Evolutionary conservation across 1,284 basidiomycete species (phyloP).

Genomic region (Ustilago curta): DNA sequence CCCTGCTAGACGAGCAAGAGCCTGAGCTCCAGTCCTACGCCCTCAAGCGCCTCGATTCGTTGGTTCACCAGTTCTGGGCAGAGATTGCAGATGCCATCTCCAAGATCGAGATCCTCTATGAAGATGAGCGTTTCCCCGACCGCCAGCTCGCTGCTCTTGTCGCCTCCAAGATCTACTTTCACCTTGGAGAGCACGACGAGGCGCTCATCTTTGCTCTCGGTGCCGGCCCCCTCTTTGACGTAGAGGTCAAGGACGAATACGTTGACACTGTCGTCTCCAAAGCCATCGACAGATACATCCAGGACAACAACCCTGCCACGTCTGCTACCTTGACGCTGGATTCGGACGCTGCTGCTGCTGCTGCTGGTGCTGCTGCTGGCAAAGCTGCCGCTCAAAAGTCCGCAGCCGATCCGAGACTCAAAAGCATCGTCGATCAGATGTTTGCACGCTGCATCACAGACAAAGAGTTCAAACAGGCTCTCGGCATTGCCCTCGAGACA

Average conservation of each 20-base stretch:
- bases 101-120: slow-evolving; percentile 68
- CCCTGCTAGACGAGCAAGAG: slow-evolving; percentile 67
- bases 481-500: slow-evolving; percentile 68
- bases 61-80: slow-evolving; percentile 68
- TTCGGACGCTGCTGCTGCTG: slow-evolving; percentile 16
- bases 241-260: slow-evolving; percentile 66
- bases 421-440: slow-evolving; percentile 67
- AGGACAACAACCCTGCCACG: slow-evolving; percentile 24
- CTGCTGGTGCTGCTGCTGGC: slow-evolving; percentile 9
- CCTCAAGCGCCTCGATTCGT: slow-evolving; percentile 63
- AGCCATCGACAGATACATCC: slow-evolving; percentile 68
- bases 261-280: slow-evolving; percentile 69
- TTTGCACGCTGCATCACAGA: slow-evolving; percentile 64
- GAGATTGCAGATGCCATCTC: slow-evolving; percentile 68
- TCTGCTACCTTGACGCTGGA: slow-evolving; percentile 12
- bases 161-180: slow-evolving; percentile 68
- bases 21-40: slow-evolving; percentile 67
- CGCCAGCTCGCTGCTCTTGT: slow-evolving; percentile 67
- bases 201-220: slow-evolving; percentile 68
- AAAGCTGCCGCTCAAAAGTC: slow-evolving; percentile 20
- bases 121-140: slow-evolving; percentile 62
- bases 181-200: slow-evolving; percentile 68
- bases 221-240: slow-evolving; percentile 64
- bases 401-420: slow-evolving; percentile 52
- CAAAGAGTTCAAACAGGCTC: slow-evolving; percentile 65